Evolutionary conservation across 768 basidiomycete species (phyloP), one percentile per base, ranked within the genome.

Genomic region (Roridomyces roridus): DNA sequence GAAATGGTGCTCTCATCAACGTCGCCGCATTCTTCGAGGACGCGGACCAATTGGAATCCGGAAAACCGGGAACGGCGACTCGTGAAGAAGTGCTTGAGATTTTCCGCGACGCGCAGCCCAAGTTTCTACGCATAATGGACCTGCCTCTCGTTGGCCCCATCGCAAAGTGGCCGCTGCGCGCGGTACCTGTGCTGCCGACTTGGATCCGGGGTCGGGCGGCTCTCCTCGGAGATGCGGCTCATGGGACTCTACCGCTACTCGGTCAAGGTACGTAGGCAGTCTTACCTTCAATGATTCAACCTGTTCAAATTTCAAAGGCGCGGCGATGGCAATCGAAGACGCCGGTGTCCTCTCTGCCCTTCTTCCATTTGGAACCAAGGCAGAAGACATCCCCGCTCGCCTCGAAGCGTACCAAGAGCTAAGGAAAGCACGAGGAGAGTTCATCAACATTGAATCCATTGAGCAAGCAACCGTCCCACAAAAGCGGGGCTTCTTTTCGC

Each of bases 241-340:
- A 70, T 43, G 69, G 59, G 2, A 68, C 69, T 40, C 55, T 60
- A 1, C 67, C 69, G 11, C 49, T 65, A 24, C 43, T 65, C 6
- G 69, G 60, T 14, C 65, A 67, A 47, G 67, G 69, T 17, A 15
- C 31, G 31, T 34, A n/a, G n/a, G n/a, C n/a, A n/a, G n/a, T n/a
- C n/a, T n/a, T n/a, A n/a, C n/a, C n/a, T n/a, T n/a, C n/a, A n/a
- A n/a, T n/a, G n/a, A 4, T 34, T 3, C 7, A 34, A 15, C 31
- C 31, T 34, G 31, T n/a, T n/a, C n/a, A n/a, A n/a, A n/a, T n/a
- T n/a, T n/a, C n/a, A n/a, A 15, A 34, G 31, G 31, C 15, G 68
- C 68, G 15, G 68, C 60, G 6, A 65, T 68, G 44, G 69, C 67
- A 7, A 60, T 68, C 46, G 69, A 70, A 46, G 68, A 60, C 2